phyloP scores from a whole-genome alignment of 1,284 basidiomycete genomes.

The Ganoderma meredithae region DNA sequence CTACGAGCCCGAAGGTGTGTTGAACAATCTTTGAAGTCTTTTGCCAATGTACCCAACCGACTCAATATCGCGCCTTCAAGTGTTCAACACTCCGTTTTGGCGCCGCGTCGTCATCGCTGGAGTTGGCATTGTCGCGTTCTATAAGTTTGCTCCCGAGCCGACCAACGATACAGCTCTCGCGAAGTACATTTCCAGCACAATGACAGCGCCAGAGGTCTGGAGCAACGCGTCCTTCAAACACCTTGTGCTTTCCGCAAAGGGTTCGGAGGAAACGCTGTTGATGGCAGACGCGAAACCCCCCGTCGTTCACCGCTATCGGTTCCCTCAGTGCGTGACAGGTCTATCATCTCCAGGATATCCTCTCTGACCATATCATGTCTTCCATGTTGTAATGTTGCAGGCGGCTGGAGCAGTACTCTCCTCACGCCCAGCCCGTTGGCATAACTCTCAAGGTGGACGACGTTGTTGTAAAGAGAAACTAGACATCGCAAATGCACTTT shows the following conservation, averaged over 20 bases:
- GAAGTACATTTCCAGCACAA: constrained; percentile 65
- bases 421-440: constrained; percentile 59
- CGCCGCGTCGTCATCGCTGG: constrained; percentile 59
- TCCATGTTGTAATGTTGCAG: constrained; percentile 43
- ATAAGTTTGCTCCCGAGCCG: constrained; percentile 71
- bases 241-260: constrained; percentile 55
- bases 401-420: constrained; percentile 56
- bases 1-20: constrained; percentile 68
- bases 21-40: neutral
- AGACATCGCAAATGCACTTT: constrained; percentile 21
- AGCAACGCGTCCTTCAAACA: constrained; percentile 61
- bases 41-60: neutral
- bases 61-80: constrained; percentile 40
- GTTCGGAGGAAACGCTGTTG: constrained; percentile 53
- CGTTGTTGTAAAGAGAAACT: constrained; percentile 54
- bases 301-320: constrained; percentile 64
- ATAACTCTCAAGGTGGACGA: constrained; percentile 50
- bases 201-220: constrained; percentile 58
- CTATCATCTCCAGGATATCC: neutral
- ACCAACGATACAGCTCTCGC: constrained; percentile 67
- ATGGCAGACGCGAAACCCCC: constrained; percentile 60
- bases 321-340: constrained; percentile 66
- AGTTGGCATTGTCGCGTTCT: constrained; percentile 56
- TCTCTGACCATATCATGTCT: neutral
- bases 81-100: constrained; percentile 70